Percentiles rank a stretch among this genome's conserved stretches.
Conservation (phyloP, 805 yeast species). For the Barnettozyma botsteinii region DNA sequence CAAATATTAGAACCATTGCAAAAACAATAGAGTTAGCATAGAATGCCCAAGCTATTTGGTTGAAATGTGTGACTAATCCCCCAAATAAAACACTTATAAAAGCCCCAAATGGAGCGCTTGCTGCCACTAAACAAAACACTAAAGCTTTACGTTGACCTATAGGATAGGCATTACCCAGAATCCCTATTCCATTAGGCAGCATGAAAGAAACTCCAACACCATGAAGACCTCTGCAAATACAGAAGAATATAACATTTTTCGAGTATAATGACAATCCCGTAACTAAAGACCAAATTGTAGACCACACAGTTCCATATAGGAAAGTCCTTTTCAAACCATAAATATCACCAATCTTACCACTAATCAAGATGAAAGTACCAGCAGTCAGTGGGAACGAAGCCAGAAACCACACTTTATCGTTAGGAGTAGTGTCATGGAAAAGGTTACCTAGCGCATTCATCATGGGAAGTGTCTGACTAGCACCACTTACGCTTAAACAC, state of each 20-base stretch:
- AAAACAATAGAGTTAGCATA: conserved; percentile 36
- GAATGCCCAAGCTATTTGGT: conserved; percentile 47
- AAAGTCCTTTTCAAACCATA: conserved; percentile 57
- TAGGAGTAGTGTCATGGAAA: conserved; percentile 26
- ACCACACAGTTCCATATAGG: conserved; percentile 50
- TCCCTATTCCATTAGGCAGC: conserved; percentile 55
- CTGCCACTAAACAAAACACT: conserved; percentile 50
- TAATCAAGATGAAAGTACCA: conserved; percentile 64
- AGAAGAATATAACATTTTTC: conserved; percentile 43
- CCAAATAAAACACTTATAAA: conserved; percentile 47
- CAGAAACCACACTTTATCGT: conserved; percentile 53
- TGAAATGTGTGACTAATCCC: conserved; percentile 38
- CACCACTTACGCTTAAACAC: conserved; percentile 35
- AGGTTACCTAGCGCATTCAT: conserved; percentile 30
- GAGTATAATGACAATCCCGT: conserved; percentile 54
- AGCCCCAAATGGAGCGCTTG: conserved; percentile 59
- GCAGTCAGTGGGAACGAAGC: conserved; percentile 67
- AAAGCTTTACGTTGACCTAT: conserved; percentile 44
- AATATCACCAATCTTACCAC: conserved; percentile 70
- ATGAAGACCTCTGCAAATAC: conserved; percentile 49
- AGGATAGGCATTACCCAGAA: conserved; percentile 42
- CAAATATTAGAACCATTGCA: conserved; percentile 25
- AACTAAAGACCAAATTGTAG: conserved; percentile 51
- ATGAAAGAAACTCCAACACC: conserved; percentile 58
- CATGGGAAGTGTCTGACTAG: conserved; percentile 33